These are phyloP conservation scores for Paramyrothecium roridum DNA, from an alignment of 2,329 filamentous ascomycete genomes.

Conservation along the genomic window DNA sequence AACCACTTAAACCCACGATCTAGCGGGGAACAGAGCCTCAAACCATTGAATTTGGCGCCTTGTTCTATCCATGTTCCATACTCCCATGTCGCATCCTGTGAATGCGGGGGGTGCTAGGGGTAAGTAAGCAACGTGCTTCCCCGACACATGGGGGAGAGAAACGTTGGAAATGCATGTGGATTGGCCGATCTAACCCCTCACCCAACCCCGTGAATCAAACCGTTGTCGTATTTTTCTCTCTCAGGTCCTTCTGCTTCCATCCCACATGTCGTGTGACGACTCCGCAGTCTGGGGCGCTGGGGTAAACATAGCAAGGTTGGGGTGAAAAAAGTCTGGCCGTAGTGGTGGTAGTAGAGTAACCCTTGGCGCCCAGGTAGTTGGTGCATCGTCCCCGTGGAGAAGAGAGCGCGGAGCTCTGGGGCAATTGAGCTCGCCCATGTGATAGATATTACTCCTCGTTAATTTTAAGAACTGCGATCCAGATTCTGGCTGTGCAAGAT, in stretches of 20 bases:
- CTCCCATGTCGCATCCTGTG: neutral
- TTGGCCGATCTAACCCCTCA: neutral
- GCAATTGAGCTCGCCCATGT: neutral
- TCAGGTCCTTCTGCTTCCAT: neutral
- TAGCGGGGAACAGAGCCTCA: neutral
- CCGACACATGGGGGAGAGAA: too few relatives aligned
- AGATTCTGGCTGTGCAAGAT: neutral
- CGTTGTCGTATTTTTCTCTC: slow-evolving; percentile 1
- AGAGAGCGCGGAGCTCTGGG: neutral
- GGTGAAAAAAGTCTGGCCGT: neutral
- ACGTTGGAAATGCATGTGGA: neutral
- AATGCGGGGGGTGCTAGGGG: neutral
- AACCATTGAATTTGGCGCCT: neutral
- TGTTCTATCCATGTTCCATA: neutral
- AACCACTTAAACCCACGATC: neutral
- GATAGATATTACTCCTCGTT: neutral
- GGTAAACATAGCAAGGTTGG: neutral
- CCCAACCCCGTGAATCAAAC: neutral
- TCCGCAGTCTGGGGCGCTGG: neutral
- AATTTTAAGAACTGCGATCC: neutral
- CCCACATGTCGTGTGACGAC: neutral
- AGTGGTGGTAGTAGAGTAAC: neutral
- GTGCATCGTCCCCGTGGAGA: neutral
- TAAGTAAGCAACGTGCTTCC: neutral
- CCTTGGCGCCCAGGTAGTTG: neutral